These are phyloP conservation scores for Fagus crenata DNA, from an alignment of 306 rosid species.

Conservation along the genomic window DNA sequence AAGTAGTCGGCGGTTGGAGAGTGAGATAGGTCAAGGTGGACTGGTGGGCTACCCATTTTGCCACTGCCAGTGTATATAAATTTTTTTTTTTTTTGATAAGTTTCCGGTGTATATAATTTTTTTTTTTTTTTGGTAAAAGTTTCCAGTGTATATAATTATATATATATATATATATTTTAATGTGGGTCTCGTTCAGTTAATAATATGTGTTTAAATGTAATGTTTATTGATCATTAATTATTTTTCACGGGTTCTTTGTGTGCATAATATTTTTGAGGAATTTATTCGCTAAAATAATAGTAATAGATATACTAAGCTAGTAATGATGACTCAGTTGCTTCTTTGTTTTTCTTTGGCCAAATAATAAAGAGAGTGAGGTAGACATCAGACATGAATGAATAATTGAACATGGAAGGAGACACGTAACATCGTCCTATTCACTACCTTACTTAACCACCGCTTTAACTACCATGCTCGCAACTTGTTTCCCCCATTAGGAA, in stretches of 20 bases:
- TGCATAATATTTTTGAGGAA: not conserved
- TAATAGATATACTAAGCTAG: too few species aligned
- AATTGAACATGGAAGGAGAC: not conserved
- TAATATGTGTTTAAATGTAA: not conserved
- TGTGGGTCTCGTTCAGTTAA: not conserved
- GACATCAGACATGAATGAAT: not conserved
- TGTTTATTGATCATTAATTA: not conserved
- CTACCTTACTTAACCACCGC: slow-evolving; percentile 35
- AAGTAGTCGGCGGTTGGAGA: slow-evolving; percentile 45
- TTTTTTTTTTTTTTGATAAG: not conserved
- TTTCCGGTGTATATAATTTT: not conserved
- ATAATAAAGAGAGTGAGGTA: not conserved
- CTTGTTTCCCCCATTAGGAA: too few species aligned
- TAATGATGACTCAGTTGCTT: not conserved
- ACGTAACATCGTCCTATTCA: slow-evolving; percentile 30
- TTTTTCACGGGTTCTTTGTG: not conserved
- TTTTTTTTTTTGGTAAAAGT: not conserved
- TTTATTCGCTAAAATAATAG: not conserved
- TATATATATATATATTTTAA: too few species aligned
- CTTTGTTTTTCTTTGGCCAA: not conserved
- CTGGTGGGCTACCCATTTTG: not conserved
- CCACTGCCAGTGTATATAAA: not conserved
- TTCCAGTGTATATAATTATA: too few species aligned
- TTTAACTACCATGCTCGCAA: not conserved
- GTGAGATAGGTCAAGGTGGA: slow-evolving; percentile 33